Conservation (phyloP, 805 yeast species). For the Ascoidea rubescens region DNA sequence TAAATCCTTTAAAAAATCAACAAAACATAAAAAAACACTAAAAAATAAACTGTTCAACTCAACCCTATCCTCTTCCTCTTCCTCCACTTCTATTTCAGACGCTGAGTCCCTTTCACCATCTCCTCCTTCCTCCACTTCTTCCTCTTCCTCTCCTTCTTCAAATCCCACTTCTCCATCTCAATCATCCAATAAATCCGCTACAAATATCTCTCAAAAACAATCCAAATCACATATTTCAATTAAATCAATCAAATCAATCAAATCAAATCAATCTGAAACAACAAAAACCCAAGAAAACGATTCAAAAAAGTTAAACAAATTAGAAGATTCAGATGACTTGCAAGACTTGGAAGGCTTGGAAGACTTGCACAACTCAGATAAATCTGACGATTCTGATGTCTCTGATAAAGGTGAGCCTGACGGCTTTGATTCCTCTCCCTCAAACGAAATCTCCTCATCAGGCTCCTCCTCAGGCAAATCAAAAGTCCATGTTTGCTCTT, state of each 20-base stretch:
- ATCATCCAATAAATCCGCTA: constrained; percentile 1
- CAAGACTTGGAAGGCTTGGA: constrained; percentile 3
- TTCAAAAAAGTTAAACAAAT: not conserved
- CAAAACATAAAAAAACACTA: too few species aligned
- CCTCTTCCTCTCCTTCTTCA: constrained; percentile 8
- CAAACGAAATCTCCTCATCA: constrained; percentile 38
- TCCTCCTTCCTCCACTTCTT: not conserved
- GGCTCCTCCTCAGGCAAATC: constrained; percentile 70
- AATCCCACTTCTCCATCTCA: constrained; percentile 1
- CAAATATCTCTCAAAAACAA: constrained; percentile 40
- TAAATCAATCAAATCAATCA: too few species aligned
- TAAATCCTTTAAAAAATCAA: too few species aligned
- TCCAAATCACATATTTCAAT: constrained; percentile 39
- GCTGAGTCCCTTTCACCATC: constrained; percentile 1
- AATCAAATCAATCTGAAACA: constrained; percentile 23
- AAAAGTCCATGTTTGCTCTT: constrained; percentile 63
- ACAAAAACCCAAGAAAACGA: not conserved
- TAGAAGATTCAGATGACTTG: constrained; percentile 4
- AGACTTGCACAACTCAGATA: constrained; percentile 5
- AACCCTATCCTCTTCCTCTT: constrained; percentile 4
- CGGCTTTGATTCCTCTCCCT: too few species aligned
- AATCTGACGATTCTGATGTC: constrained; percentile 5
- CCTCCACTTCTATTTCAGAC: constrained; percentile 3
- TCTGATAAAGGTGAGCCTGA: not conserved
- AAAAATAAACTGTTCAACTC: not conserved